These are phyloP conservation scores for Acanthamoeba sp. DNA, from an alignment of 208 protist species.

Conservation along the genomic window DNA sequence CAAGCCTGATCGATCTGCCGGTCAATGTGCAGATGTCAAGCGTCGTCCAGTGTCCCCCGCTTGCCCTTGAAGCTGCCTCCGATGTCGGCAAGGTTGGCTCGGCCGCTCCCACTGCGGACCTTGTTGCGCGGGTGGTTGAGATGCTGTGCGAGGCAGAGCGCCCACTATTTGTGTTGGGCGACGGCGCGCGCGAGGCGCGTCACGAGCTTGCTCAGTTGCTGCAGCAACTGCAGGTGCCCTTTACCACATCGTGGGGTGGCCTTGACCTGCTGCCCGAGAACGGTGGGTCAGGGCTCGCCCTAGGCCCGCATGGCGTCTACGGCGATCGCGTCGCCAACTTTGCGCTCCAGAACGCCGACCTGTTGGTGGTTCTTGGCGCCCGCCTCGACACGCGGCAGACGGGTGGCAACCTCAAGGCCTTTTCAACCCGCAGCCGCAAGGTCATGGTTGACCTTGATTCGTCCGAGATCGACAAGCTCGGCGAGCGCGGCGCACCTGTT, in stretches of 20 bases:
- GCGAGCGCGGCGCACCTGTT: background rate
- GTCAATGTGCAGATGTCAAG: constrained; percentile 6
- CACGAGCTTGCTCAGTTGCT: background rate
- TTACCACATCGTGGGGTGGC: background rate
- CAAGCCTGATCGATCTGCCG: background rate
- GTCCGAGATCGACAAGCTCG: constrained; percentile 12
- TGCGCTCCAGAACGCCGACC: background rate
- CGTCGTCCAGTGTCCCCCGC: background rate
- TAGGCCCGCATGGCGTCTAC: background rate
- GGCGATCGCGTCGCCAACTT: constrained; percentile 19
- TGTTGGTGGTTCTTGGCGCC: background rate
- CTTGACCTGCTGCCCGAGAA: background rate
- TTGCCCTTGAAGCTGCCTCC: background rate
- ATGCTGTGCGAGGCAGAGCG: background rate
- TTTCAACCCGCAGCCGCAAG: constrained; percentile 15
- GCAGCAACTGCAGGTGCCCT: background rate
- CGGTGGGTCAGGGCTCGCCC: background rate
- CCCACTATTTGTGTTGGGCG: background rate
- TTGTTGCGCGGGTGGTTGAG: background rate
- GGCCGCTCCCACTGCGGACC: background rate
- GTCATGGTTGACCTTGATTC: constrained; percentile 10
- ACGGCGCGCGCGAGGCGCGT: background rate
- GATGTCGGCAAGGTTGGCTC: background rate
- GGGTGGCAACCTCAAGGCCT: background rate
- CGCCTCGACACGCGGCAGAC: constrained; percentile 9